A percentile compares a stretch with the other conserved stretches of the same genome.
These are phyloP conservation scores for Cladosporium cucumerinum DNA, from an alignment of 2,329 filamentous ascomycete species.

Conservation along the genomic window DNA sequence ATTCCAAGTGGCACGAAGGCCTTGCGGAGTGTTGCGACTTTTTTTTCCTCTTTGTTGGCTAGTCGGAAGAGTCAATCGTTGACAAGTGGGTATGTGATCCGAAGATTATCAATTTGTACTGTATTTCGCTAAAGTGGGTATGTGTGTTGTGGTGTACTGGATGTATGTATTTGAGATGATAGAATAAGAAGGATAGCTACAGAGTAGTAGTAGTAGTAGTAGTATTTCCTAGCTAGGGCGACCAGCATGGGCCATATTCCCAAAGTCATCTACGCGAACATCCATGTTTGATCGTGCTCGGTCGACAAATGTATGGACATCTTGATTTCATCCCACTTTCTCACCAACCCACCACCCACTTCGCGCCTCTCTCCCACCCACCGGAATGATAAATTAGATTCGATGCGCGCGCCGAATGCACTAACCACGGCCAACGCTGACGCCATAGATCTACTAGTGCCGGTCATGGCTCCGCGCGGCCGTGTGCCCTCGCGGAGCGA, in stretches of 20 bases:
- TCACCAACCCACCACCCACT: not conserved
- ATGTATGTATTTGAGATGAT: not conserved
- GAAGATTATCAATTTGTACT: not conserved
- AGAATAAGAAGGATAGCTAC: not conserved
- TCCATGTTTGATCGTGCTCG: not conserved
- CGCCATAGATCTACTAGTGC: constrained; percentile 16
- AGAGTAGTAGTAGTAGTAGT: not conserved
- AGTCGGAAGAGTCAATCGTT: not conserved
- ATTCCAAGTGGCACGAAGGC: not conserved
- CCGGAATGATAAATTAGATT: constrained; percentile 5
- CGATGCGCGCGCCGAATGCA: constrained; percentile 10
- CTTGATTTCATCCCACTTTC: not conserved
- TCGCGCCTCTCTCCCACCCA: not conserved
- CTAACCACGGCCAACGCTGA: constrained; percentile 1
- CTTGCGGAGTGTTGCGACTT: not conserved
- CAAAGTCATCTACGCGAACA: not conserved
- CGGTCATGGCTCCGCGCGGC: too few relatives aligned
- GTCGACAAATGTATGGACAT: constrained; percentile 5
- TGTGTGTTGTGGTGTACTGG: not conserved
- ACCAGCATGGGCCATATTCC: not conserved
- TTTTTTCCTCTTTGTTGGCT: not conserved
- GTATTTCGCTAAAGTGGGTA: not conserved
- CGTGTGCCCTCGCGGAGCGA: too few relatives aligned
- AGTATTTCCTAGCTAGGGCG: not conserved
- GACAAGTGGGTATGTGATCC: not conserved